Evolutionary conservation across 2,329 filamentous ascomycete genomes (phyloP).

Genomic region (Fonsecaea nubica): DNA sequence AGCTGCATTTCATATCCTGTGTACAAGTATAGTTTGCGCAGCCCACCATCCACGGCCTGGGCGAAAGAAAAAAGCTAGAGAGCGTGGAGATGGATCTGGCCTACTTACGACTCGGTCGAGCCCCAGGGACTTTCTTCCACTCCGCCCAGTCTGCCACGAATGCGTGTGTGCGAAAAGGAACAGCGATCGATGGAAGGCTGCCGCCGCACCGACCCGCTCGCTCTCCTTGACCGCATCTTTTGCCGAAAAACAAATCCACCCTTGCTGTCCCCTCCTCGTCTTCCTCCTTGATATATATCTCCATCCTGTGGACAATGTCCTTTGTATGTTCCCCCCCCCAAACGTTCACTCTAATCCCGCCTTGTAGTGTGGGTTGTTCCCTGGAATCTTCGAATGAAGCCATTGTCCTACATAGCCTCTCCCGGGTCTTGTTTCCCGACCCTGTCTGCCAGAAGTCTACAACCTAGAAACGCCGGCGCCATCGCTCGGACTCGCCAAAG

Average conservation of each 20-base stretch:
- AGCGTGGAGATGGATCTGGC: slow-evolving; percentile 7
- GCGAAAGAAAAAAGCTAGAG: not conserved
- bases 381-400: slow-evolving; percentile 8
- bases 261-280: not conserved
- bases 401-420: slow-evolving; percentile 16
- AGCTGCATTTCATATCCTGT: slow-evolving; percentile 20
- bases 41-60: slow-evolving; percentile 1
- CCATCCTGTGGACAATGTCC: slow-evolving; percentile 12
- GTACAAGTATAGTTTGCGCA: slow-evolving; percentile 24
- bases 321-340: not conserved
- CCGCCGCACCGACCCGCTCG: slow-evolving; percentile 28
- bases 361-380: not conserved
- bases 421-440: slow-evolving; percentile 2
- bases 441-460: slow-evolving; percentile 17
- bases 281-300: not conserved
- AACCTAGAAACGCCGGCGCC: slow-evolving; percentile 30
- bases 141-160: slow-evolving; percentile 25
- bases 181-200: slow-evolving; percentile 23
- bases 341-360: slow-evolving; percentile 1
- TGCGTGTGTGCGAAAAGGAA: slow-evolving; percentile 14
- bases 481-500: slow-evolving; percentile 27
- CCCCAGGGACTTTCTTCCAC: slow-evolving; percentile 14
- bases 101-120: not conserved
- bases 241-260: slow-evolving; percentile 1
- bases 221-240: slow-evolving; percentile 34